Percentiles rank a stretch among this genome's conserved stretches.
These are phyloP conservation scores for Berkeleyomyces rouxiae DNA, from an alignment of 2,329 filamentous ascomycete species.

Conservation along the genomic window DNA sequence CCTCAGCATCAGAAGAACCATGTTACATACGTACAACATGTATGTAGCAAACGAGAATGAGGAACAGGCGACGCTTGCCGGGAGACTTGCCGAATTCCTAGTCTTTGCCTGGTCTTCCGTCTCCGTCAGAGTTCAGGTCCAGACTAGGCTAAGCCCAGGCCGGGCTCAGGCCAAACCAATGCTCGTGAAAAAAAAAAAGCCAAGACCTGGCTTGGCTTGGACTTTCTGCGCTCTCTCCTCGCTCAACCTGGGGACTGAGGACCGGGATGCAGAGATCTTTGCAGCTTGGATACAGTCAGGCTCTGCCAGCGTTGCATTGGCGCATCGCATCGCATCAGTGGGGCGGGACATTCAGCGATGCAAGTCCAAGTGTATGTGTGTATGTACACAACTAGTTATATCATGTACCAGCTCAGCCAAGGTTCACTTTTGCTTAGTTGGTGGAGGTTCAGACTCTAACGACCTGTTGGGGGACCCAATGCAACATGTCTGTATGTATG, in stretches of 20 bases:
- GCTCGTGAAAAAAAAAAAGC: neutral
- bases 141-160: neutral
- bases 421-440: neutral
- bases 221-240: neutral
- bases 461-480: neutral
- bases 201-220: neutral
- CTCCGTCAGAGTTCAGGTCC: neutral
- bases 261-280: neutral
- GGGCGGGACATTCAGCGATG: neutral
- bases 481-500: neutral
- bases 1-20: neutral
- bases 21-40: neutral
- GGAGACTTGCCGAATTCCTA: neutral
- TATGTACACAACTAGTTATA: neutral
- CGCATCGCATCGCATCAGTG: conserved; percentile 1
- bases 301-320: neutral
- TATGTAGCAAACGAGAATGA: too few relatives aligned
- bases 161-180: neutral
- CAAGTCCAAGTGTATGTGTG: neutral
- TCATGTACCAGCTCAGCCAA: neutral
- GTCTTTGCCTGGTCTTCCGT: neutral
- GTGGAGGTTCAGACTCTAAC: neutral
- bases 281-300: neutral
- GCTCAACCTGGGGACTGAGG: neutral
- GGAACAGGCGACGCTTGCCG: neutral